Evolutionary conservation across 139 green algal species (phyloP).

Genomic region (Bryopsis sp.): DNA sequence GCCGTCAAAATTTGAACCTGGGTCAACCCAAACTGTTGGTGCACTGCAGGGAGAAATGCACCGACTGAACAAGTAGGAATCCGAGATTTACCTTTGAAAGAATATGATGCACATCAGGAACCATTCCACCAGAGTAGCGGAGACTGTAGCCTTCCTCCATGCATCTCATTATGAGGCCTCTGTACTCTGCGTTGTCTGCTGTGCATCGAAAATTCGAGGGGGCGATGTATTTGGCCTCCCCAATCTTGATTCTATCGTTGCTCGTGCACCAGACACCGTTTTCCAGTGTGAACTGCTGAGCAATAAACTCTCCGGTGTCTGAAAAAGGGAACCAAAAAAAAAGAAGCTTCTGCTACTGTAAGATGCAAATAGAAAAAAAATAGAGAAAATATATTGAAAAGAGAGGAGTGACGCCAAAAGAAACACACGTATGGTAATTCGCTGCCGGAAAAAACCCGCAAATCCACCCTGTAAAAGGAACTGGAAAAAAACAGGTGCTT

Average conservation of each 20-base stretch:
- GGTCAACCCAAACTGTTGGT: too few species aligned
- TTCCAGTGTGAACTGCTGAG: constrained; percentile 35
- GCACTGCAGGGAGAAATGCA: neutral
- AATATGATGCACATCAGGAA: constrained; percentile 82
- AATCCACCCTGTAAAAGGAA: too few species aligned
- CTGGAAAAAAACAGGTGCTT: neutral
- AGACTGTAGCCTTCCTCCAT: constrained; percentile 46
- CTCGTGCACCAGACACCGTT: constrained; percentile 23
- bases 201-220: constrained; percentile 67
- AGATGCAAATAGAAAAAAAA: neutral
- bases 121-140: constrained; percentile 68
- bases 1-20: too few species aligned
- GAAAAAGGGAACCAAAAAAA: too few species aligned
- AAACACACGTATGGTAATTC: too few species aligned
- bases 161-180: constrained; percentile 46
- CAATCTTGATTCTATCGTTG: constrained; percentile 26
- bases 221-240: constrained; percentile 41
- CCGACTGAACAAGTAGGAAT: neutral
- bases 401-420: too few species aligned
- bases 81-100: constrained; percentile 50
- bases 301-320: constrained; percentile 11
- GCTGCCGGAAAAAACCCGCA: too few species aligned
- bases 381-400: neutral
- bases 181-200: constrained; percentile 43
- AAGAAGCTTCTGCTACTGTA: constrained; percentile 1